These are phyloP conservation scores for Monosporozyma aerobia DNA, from an alignment of 805 yeast species.

Conservation along the genomic window DNA sequence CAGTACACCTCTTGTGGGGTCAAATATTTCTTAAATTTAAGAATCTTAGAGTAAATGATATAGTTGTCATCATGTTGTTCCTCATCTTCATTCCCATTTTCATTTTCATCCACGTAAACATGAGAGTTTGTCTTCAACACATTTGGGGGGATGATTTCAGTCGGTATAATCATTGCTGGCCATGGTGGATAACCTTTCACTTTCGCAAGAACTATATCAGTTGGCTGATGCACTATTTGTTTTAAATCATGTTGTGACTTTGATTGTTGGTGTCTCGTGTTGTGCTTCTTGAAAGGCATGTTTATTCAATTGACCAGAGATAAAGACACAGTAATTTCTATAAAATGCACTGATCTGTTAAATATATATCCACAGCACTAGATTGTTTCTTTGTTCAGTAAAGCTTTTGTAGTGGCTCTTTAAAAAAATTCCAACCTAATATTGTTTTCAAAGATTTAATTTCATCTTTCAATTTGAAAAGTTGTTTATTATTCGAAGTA, in stretches of 20 bases:
- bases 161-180: conserved; percentile 78
- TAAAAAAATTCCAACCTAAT: too few relatives aligned
- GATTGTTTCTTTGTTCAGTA: background rate
- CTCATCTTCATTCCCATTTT: conserved; percentile 10
- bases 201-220: conserved; percentile 61
- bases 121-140: conserved; percentile 31
- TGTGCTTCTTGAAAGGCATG: background rate
- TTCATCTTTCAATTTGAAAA: background rate
- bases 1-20: conserved; percentile 17
- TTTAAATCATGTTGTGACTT: background rate
- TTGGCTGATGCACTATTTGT: conserved; percentile 30
- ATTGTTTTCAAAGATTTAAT: background rate
- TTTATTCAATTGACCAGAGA: background rate
- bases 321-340: background rate
- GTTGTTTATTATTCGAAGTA: background rate
- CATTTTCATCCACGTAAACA: background rate
- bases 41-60: conserved; percentile 17
- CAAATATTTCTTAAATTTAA: conserved; percentile 21
- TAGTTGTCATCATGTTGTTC: conserved; percentile 10
- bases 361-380: background rate
- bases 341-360: background rate
- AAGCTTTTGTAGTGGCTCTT: too few relatives aligned
- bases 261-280: background rate
- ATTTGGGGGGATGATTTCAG: conserved; percentile 47
- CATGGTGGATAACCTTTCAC: conserved; percentile 83